Percentiles rank a stretch among this genome's conserved stretches.
Conservation (phyloP, 345 rosid genomes). For the Melaleuca alternifolia region DNA sequence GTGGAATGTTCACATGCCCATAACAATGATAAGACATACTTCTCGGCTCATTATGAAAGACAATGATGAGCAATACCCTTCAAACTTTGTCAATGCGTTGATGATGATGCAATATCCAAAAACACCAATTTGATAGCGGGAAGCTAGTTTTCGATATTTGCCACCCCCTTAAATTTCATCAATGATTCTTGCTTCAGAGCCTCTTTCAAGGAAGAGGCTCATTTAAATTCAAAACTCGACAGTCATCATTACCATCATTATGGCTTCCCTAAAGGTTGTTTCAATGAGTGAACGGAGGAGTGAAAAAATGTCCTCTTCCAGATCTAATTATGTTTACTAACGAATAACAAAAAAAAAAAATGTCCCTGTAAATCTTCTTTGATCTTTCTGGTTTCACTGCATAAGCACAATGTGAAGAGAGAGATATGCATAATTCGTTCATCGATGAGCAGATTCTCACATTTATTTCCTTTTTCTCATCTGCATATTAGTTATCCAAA, state of each 20-base stretch:
- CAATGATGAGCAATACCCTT: not conserved
- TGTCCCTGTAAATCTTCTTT: not conserved
- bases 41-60: not conserved
- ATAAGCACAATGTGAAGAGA: not conserved
- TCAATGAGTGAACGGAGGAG: not conserved
- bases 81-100: not conserved
- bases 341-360: not conserved
- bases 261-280: not conserved
- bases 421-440: not conserved
- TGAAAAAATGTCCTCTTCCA: not conserved
- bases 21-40: not conserved
- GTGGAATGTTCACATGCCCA: not conserved
- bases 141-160: not conserved
- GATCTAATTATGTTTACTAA: not conserved
- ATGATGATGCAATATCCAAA: not conserved
- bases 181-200: not conserved
- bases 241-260: conserved; percentile 7
- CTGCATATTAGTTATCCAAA: not conserved
- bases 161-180: no score
- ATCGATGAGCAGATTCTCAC: not conserved
- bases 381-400: not conserved
- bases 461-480: not conserved
- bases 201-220: conserved; percentile 1
- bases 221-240: conserved; percentile 12
- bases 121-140: not conserved